Percentiles rank a stretch among this genome's conserved stretches.
Evolutionary conservation across 495 filamentous ascomycete genomes (phyloP).

Genomic region (Aspergillus cristatus): DNA sequence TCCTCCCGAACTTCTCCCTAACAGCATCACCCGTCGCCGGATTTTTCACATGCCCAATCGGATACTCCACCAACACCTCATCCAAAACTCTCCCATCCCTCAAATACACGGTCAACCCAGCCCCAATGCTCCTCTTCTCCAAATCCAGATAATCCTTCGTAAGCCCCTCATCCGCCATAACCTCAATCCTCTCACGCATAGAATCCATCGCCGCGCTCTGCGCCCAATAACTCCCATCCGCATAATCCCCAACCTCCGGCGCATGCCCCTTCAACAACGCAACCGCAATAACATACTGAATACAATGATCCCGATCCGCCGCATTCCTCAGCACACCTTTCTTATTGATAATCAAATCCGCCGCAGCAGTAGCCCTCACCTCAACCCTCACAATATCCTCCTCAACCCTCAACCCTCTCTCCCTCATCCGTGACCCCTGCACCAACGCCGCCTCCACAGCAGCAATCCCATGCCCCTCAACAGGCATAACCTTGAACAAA

Average conservation of each 20-base stretch:
- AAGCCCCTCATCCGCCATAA: slow-evolving; percentile 20
- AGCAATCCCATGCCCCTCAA: slow-evolving; percentile 30
- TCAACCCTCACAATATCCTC: slow-evolving; percentile 22
- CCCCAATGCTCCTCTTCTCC: slow-evolving; percentile 17
- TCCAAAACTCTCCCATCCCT: slow-evolving; percentile 39
- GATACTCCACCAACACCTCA: slow-evolving; percentile 75
- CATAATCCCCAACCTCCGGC: slow-evolving; percentile 28
- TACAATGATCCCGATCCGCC: slow-evolving; percentile 39
- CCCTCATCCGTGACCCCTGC: slow-evolving; percentile 7
- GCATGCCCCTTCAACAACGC: slow-evolving; percentile 25
- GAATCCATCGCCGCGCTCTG: slow-evolving; percentile 10
- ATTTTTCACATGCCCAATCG: slow-evolving; percentile 66
- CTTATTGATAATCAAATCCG: slow-evolving; percentile 33
- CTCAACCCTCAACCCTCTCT: slow-evolving; percentile 5
- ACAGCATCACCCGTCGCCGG: slow-evolving; percentile 70
- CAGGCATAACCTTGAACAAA: slow-evolving; percentile 30
- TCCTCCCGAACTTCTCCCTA: slow-evolving; percentile 67
- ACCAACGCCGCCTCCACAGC: slow-evolving; percentile 28
- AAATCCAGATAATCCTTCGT: slow-evolving; percentile 27
- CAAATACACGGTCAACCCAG: slow-evolving; percentile 19
- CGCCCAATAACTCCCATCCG: slow-evolving; percentile 28
- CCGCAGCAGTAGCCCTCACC: slow-evolving; percentile 26
- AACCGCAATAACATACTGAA: slow-evolving; percentile 33
- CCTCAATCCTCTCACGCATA: slow-evolving; percentile 21
- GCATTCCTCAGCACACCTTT: slow-evolving; percentile 23